A percentile compares a stretch with the other conserved stretches of the same genome.
phyloP scores from a whole-genome alignment of 495 filamentous ascomycete species.

The Penicillium cosmopolitanum region DNA sequence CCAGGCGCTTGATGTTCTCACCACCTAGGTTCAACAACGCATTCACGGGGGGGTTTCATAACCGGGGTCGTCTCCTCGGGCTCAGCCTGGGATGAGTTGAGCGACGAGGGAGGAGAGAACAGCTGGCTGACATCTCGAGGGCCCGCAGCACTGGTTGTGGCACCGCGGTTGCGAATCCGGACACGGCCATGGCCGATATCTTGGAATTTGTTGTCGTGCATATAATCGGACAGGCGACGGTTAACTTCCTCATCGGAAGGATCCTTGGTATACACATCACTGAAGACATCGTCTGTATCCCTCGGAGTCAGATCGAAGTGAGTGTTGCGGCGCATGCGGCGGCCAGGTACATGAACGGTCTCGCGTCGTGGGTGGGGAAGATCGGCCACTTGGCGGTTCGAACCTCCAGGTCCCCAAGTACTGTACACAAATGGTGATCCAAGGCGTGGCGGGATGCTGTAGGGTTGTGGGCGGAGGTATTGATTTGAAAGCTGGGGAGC shows the following conservation, averaged over 20 bases:
- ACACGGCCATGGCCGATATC: conserved; percentile 50
- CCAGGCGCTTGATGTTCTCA: conserved; percentile 51
- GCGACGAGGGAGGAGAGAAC: conserved; percentile 52
- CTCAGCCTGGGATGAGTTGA: conserved; percentile 38
- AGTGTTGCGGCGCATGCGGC: conserved; percentile 51
- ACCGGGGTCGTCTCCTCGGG: conserved; percentile 31
- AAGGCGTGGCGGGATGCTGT: conserved; percentile 42
- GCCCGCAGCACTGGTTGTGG: conserved; percentile 45
- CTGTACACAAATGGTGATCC: conserved; percentile 62
- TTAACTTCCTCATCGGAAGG: conserved; percentile 47
- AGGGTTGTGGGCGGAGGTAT: conserved; percentile 28
- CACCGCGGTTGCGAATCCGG: conserved; percentile 54
- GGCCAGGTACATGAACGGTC: conserved; percentile 50
- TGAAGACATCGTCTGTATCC: conserved; percentile 54
- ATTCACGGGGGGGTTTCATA: conserved; percentile 33
- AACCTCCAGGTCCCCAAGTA: conserved; percentile 59
- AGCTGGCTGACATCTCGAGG: conserved; percentile 47
- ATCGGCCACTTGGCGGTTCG: conserved; percentile 35
- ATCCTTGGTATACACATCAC: conserved; percentile 47
- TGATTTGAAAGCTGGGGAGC: conserved; percentile 18
- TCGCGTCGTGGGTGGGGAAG: conserved; percentile 40
- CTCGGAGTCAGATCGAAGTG: conserved; percentile 51
- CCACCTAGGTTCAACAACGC: conserved; percentile 37
- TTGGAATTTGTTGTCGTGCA: conserved; percentile 48
- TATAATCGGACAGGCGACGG: conserved; percentile 53